A percentile compares a stretch with the other conserved stretches of the same genome.
Evolutionary conservation across 148 eudicot species (phyloP).

Genomic region (Bassia scoparia): DNA sequence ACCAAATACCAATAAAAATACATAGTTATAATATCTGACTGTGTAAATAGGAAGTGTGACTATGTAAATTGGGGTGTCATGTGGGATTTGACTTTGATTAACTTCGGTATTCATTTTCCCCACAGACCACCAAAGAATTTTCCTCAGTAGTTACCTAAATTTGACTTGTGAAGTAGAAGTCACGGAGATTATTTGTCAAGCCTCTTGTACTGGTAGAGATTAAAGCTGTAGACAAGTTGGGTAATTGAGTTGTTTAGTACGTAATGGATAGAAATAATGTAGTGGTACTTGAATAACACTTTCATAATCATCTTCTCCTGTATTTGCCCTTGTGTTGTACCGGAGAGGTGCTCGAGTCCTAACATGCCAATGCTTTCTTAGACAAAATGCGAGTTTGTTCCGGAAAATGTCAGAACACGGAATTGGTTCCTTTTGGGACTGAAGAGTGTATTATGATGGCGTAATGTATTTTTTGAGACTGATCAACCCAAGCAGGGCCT

Average conservation of each 20-base stretch:
- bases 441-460: constrained; percentile 26
- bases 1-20: too few species aligned
- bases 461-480: constrained; percentile 28
- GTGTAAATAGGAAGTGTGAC: too few species aligned
- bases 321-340: constrained; percentile 96
- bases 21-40: too few species aligned
- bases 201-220: constrained; percentile 41
- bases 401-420: constrained; percentile 24
- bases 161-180: constrained; percentile 34
- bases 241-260: constrained; percentile 65
- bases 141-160: too few species aligned
- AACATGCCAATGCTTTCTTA: constrained; percentile 24
- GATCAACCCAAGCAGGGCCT: constrained; percentile 41
- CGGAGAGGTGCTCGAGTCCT: constrained; percentile 63
- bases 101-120: too few species aligned
- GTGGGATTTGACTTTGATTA: too few species aligned
- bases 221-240: constrained; percentile 46
- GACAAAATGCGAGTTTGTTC: constrained; percentile 31
- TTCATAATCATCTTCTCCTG: constrained; percentile 84
- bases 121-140: too few species aligned
- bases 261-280: constrained; percentile 69
- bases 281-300: constrained; percentile 65
- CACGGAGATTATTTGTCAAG: constrained; percentile 29
- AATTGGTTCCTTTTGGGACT: constrained; percentile 15
- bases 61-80: too few species aligned